phyloP scores from a whole-genome alignment of 805 yeast species.

The Barnettozyma californica region DNA sequence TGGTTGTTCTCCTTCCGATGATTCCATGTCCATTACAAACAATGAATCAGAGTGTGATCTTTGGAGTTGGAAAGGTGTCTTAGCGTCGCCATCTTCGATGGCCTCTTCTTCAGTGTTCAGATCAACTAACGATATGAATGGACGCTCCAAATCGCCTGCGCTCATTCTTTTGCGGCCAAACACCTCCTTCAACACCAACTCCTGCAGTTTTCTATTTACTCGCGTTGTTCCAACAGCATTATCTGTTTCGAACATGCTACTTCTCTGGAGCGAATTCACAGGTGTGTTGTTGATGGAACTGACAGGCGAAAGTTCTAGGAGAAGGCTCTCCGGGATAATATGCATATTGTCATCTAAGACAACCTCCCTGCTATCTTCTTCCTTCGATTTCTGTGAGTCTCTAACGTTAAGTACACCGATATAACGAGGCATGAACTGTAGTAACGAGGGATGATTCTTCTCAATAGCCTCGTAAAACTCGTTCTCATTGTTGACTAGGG shows the following conservation, averaged over 20 bases:
- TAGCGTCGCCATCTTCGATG: conserved; percentile 1
- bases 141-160: conserved; percentile 3
- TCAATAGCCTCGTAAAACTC: conserved; percentile 90
- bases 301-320: conserved; percentile 56
- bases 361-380: conserved; percentile 47
- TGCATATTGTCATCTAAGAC: conserved; percentile 87
- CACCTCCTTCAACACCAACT: conserved; percentile 66
- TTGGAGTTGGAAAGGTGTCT: conserved; percentile 2
- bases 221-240: conserved; percentile 42
- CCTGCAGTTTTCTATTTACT: conserved; percentile 66
- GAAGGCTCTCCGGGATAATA: conserved; percentile 75
- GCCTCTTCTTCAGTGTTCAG: conserved; percentile 2
- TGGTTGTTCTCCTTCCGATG: conserved; percentile 2
- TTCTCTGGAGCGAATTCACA: conserved; percentile 6
- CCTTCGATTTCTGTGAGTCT: conserved; percentile 31
- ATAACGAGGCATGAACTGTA: conserved; percentile 87
- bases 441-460: conserved; percentile 63
- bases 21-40: conserved; percentile 36
- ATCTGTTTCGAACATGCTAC: neutral
- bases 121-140: conserved; percentile 2
- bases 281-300: conserved; percentile 25
- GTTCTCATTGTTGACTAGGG: conserved; percentile 85
- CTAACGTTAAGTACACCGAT: conserved; percentile 93
- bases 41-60: conserved; percentile 30
- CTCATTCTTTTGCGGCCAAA: conserved; percentile 39